Evolutionary conservation across 2,329 filamentous ascomycete genomes (phyloP).

Genomic region (Nigrograna mackinnonii): DNA sequence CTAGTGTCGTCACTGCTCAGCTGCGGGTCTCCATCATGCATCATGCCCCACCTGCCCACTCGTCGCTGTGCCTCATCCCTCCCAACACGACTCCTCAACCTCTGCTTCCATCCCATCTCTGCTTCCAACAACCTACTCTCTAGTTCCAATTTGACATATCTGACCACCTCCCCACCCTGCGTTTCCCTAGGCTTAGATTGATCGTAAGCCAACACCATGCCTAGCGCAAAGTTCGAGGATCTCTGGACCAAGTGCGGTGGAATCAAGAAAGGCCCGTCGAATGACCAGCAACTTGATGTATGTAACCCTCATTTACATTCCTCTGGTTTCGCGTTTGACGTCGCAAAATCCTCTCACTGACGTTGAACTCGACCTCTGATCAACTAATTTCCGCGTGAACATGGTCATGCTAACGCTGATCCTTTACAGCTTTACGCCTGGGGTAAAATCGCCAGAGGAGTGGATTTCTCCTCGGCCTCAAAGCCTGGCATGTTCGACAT

Average conservation of each 20-base stretch:
- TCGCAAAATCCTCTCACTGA: too few relatives aligned
- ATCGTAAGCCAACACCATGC: conserved; percentile 3
- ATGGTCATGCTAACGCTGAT: not conserved
- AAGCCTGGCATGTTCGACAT: conserved; percentile 72
- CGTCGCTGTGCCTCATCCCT: not conserved
- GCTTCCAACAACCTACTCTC: not conserved
- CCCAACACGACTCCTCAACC: not conserved
- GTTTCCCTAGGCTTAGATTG: too few relatives aligned
- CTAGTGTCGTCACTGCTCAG: too few relatives aligned
- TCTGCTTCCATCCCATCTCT: not conserved
- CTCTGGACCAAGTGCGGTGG: conserved; percentile 3
- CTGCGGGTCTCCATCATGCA: too few relatives aligned
- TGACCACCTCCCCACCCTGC: not conserved
- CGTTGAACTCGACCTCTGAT: too few relatives aligned
- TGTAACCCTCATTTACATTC: too few relatives aligned
- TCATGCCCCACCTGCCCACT: not conserved
- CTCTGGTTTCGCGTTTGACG: too few relatives aligned
- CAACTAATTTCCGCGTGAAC: too few relatives aligned
- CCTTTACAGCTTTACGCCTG: conserved; percentile 58
- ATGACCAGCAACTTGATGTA: conserved; percentile 52
- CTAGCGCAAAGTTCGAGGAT: conserved; percentile 3
- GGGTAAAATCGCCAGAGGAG: conserved; percentile 46
- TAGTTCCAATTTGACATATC: not conserved
- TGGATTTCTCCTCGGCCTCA: conserved; percentile 45
- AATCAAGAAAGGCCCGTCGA: conserved; percentile 4